These are phyloP conservation scores for Hypoxylon lenormandii DNA, from an alignment of 495 filamentous ascomycete species.

Conservation along the genomic window DNA sequence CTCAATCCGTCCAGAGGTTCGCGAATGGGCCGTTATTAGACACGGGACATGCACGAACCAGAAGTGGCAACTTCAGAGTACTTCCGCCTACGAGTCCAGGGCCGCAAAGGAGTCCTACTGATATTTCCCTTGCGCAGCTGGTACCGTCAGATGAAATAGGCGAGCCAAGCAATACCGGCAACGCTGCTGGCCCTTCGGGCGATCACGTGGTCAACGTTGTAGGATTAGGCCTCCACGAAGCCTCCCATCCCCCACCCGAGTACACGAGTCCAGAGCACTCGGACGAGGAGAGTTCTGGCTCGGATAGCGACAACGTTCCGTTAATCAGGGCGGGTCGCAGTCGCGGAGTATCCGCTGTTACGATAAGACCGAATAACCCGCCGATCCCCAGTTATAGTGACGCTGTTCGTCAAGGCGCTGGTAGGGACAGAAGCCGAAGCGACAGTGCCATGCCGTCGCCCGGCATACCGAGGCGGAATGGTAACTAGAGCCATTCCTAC, in stretches of 20 bases:
- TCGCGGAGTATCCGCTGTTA: constrained; percentile 59
- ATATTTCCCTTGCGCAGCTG: constrained; percentile 87
- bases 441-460: constrained; percentile 50
- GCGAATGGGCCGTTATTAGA: constrained; percentile 51
- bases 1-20: constrained; percentile 57
- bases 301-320: constrained; percentile 57
- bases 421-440: constrained; percentile 59
- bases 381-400: constrained; percentile 77
- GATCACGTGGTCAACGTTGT: constrained; percentile 54
- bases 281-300: constrained; percentile 63
- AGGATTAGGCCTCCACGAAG: constrained; percentile 54
- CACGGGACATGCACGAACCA: constrained; percentile 63
- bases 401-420: constrained; percentile 66
- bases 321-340: constrained; percentile 54
- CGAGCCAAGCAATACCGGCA: constrained; percentile 73
- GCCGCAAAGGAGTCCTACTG: constrained; percentile 89
- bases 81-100: constrained; percentile 85
- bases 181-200: constrained; percentile 49
- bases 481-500: constrained; percentile 15
- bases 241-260: constrained; percentile 71
- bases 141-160: constrained; percentile 79
- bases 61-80: constrained; percentile 72
- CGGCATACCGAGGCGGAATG: constrained; percentile 23
- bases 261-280: constrained; percentile 77
- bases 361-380: constrained; percentile 59